Evolutionary conservation across 2,329 filamentous ascomycete genomes (phyloP).

Genomic region (Diaporthe velutina): DNA sequence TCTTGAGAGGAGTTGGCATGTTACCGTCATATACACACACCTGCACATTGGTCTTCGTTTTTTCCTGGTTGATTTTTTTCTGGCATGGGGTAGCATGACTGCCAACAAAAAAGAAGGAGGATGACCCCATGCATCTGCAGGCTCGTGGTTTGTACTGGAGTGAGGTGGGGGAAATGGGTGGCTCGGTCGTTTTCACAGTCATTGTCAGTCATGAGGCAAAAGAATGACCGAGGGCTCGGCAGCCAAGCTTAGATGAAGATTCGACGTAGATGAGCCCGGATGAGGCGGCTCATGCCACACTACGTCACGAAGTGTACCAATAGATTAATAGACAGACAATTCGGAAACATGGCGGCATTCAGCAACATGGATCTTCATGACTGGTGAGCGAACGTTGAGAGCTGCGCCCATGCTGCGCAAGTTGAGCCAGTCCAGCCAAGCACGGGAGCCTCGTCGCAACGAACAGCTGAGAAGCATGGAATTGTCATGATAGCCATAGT

Average conservation of each 20-base stretch:
- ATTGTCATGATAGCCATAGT: background rate
- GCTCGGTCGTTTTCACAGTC: background rate
- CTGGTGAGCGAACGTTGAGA: background rate
- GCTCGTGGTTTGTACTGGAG: background rate
- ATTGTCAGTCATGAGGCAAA: background rate
- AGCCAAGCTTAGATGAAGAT: constrained; percentile 26
- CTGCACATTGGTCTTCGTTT: background rate
- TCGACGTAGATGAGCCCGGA: background rate
- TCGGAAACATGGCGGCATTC: background rate
- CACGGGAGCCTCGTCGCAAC: too few species aligned
- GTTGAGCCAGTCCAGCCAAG: background rate
- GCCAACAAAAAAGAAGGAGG: background rate
- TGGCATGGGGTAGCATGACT: constrained; percentile 17
- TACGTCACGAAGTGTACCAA: constrained; percentile 20
- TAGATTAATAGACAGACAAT: constrained; percentile 29
- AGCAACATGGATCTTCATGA: background rate
- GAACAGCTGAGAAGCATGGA: background rate
- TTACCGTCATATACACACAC: background rate
- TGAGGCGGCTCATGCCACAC: constrained; percentile 10
- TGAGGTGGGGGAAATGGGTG: background rate
- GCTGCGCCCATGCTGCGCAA: background rate
- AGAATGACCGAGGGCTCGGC: constrained; percentile 2
- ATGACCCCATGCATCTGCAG: background rate
- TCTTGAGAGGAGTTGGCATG: background rate
- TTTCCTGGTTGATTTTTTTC: background rate